Evolutionary conservation across 768 basidiomycete genomes (phyloP), one percentile per base, ranked within the genome.

Genomic region (Pilatotrama ljubarskyi): DNA sequence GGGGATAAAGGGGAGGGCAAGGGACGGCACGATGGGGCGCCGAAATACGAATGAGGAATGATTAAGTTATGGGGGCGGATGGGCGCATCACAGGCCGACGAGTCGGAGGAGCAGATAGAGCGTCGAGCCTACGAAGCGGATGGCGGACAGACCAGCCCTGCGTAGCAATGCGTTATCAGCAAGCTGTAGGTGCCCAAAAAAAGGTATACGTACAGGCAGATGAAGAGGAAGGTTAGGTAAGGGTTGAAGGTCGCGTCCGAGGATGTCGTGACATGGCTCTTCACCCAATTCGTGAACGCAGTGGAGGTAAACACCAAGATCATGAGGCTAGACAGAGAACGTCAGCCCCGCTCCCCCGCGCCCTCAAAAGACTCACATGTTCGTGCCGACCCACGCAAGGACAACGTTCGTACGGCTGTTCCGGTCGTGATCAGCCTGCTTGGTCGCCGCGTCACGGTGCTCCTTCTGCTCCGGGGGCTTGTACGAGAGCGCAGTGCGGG

Each of bases 321-420:
- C 83, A 92, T 79, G 38, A 86, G 18, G 81, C 86, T 87, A 37
- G 62, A 53, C 35, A 5, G 32, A 17, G 25, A 43, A 22, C 24
- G 46, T 55, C 10, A 58, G 64, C 43, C 63, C 36, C 20, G 37
- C 20, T 7, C 20, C 46, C 24, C 14, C 26, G 10, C 17, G 26
- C 14, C 50, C 15, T 41, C 2, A 44, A 10, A 4, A 69, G 20
- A 78, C 79, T 72, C 67, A 83, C 91, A 95, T 90, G 76, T 96
- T 96, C 2, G 87, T 84, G 18, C 89, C 93, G 50, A 91, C 82
- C 88, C 89, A 91, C 6, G 87, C 80, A 25, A 93, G 80, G 48
- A 93, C 91, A 56, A 91, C 90, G 68, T 93, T 93, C 15, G 90
- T 93, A 63, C 90, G 78, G 70, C 87, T 90, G 74, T 87, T 92